Evolutionary conservation across 495 filamentous ascomycete genomes (phyloP).

Genomic region (Lindgomyces ingoldianus): DNA sequence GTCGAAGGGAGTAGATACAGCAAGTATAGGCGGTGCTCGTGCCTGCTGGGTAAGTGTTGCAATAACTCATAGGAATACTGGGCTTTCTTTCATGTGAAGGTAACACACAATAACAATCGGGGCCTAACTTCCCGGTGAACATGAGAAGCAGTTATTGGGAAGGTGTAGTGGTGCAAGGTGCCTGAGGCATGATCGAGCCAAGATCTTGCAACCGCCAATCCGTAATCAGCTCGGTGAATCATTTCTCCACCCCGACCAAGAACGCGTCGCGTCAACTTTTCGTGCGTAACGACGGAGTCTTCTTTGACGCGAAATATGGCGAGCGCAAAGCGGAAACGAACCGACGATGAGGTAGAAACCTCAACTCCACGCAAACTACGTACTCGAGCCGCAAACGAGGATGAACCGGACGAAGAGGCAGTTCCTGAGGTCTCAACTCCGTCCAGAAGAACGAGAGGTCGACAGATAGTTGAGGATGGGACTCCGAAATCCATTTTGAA

Average conservation of each 20-base stretch:
- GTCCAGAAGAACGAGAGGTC: conserved; percentile 11
- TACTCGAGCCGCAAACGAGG: conserved; percentile 2
- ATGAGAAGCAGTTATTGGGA: too few species aligned
- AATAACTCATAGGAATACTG: too few species aligned
- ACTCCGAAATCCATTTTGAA: conserved; percentile 28
- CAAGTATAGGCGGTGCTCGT: too few species aligned
- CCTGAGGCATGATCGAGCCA: too few species aligned
- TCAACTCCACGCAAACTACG: conserved; percentile 23
- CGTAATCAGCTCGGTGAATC: background rate
- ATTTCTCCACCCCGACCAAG: background rate
- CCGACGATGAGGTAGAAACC: conserved; percentile 17
- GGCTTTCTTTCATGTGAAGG: too few species aligned
- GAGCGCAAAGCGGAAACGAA: conserved; percentile 34
- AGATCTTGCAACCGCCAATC: background rate
- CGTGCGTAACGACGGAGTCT: background rate
- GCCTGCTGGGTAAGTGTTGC: too few species aligned
- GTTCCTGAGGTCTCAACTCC: conserved; percentile 29
- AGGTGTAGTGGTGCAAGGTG: too few species aligned
- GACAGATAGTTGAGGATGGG: conserved; percentile 13
- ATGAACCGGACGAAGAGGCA: conserved; percentile 11
- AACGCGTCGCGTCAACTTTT: background rate
- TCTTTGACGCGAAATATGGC: too few species aligned
- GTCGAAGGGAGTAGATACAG: too few species aligned
- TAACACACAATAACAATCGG: too few species aligned
- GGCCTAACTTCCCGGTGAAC: too few species aligned